phyloP scores from a whole-genome alignment of 495 filamentous ascomycete genomes.

The Neurospora pannonica region DNA sequence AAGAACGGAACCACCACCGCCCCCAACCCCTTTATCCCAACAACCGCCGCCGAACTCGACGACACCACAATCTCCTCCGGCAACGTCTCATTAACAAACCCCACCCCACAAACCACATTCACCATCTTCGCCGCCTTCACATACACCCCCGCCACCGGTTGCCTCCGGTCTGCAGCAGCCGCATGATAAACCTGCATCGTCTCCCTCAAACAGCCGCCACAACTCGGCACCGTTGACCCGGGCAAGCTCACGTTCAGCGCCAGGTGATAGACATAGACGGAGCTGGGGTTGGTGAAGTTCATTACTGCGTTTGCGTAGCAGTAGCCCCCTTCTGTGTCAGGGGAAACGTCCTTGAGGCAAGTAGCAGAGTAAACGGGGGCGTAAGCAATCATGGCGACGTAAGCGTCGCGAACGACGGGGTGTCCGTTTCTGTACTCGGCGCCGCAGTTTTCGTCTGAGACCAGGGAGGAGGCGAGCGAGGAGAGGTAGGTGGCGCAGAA shows the following conservation, averaged over 20 bases:
- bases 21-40: background rate
- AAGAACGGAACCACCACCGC: background rate
- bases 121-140: conserved; percentile 52
- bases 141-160: conserved; percentile 52
- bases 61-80: conserved; percentile 28
- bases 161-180: conserved; percentile 48
- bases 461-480: conserved; percentile 49
- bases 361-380: conserved; percentile 65
- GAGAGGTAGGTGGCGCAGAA: conserved; percentile 52
- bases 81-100: conserved; percentile 52
- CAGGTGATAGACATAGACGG: conserved; percentile 73
- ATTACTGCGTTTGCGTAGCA: conserved; percentile 81
- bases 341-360: conserved; percentile 46
- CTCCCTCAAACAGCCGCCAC: conserved; percentile 55
- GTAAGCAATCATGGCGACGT: conserved; percentile 62
- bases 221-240: conserved; percentile 52
- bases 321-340: conserved; percentile 24
- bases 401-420: conserved; percentile 55
- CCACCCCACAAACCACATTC: conserved; percentile 53
- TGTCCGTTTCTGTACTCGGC: conserved; percentile 57
- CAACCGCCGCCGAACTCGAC: background rate
- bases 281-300: conserved; percentile 54
- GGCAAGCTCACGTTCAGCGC: conserved; percentile 67
- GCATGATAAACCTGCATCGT: conserved; percentile 61
- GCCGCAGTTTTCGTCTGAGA: conserved; percentile 51